Evolutionary conservation across 495 filamentous ascomycete species (phyloP), one percentile per base, ranked within the genome.

Genomic region (Jackrogersella minutella): DNA sequence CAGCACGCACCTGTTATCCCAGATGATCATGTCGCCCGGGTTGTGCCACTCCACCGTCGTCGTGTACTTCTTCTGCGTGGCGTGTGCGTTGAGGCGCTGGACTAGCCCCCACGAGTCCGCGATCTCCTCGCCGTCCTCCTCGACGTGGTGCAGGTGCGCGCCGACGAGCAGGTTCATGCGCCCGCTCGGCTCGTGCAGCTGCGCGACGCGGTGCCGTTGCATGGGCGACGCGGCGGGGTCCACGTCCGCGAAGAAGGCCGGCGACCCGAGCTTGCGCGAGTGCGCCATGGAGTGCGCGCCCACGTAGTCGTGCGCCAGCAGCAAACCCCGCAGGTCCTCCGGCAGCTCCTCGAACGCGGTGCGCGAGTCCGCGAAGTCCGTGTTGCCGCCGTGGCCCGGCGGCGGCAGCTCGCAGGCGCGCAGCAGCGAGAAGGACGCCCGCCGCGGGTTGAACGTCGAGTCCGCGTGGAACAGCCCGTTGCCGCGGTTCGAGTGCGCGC

Each of bases 381-480:
- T 88, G 40, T 82, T 78, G 4, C 85, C 86, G 3, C 85, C 85
- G 4, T 72, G 79, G 2, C 76, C 76, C 0, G 73, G 55, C 0
- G 86, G 85, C 2, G 85, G 85, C 5, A 88, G 74, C 49, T 78
- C 76, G 16, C 78, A 74, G 7, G 85, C 83, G 2, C 80, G 77
- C 1, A 89, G 76, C 0, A 87, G 71, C 13, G 83, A 86, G 76
- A 82, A 84, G 10, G 73, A 76, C 1, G 85, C 84, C 22, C 86
- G 81, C 0, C 84, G 83, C 7, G 86, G 85, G 69, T 89, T 88
- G 73, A 86, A 89, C 11, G 78, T 79, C 14, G 80, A 83, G 70
- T 88, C 86, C 4, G 80, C 80, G 65, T 89, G 86, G 72, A 83
- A 89, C n/a, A 88, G 75, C 6, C 72, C 75, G 64, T 89, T 89